phyloP scores from a whole-genome alignment of 768 basidiomycete species.

The Hemileccinum impolitum region DNA sequence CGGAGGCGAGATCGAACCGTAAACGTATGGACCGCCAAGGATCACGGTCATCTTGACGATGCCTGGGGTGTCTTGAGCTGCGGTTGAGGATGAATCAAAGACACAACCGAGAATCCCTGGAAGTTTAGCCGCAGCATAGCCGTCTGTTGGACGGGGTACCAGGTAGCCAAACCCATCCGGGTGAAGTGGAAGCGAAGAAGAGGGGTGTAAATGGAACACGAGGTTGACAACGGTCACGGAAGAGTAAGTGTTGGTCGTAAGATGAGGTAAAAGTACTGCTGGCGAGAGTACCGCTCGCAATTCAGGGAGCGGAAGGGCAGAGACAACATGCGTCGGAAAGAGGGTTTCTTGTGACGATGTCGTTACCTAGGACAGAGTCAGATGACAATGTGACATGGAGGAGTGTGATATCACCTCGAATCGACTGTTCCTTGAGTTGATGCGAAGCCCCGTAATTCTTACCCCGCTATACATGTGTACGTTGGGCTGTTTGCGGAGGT shows the following conservation, averaged over 20 bases:
- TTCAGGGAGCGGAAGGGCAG: constrained; percentile 65
- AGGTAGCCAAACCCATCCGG: constrained; percentile 94
- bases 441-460: constrained; percentile 34
- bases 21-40: constrained; percentile 75
- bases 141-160: constrained; percentile 68
- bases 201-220: constrained; percentile 58
- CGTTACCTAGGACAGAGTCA: constrained; percentile 28
- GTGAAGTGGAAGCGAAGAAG: constrained; percentile 47
- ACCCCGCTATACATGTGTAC: constrained; percentile 54
- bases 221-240: constrained; percentile 89
- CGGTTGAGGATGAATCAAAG: constrained; percentile 81
- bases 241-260: constrained; percentile 66
- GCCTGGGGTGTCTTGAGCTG: constrained; percentile 48
- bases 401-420: constrained; percentile 44
- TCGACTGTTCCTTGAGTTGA: constrained; percentile 30
- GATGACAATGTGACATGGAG: constrained; percentile 1
- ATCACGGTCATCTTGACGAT: constrained; percentile 86
- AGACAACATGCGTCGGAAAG: constrained; percentile 66
- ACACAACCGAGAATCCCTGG: constrained; percentile 76
- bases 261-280: constrained; percentile 50
- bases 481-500: constrained; percentile 47
- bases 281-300: constrained; percentile 45
- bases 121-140: constrained; percentile 39
- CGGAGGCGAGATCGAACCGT: constrained; percentile 8
- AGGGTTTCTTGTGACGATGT: constrained; percentile 33